phyloP scores from a whole-genome alignment of 2,329 filamentous ascomycete species.

The Akanthomyces lecanii region DNA sequence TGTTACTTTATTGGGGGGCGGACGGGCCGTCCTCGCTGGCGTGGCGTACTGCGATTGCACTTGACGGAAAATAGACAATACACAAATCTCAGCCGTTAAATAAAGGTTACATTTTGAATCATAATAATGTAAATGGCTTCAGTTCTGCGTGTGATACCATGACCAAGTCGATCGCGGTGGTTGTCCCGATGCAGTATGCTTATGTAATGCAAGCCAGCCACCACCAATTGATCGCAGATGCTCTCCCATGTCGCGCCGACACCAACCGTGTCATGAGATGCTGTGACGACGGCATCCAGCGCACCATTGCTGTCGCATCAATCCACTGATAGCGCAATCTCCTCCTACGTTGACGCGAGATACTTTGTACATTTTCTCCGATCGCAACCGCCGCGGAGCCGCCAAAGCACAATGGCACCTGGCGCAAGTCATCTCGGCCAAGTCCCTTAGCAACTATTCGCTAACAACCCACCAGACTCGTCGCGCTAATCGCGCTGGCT shows the following conservation, averaged over 20 bases:
- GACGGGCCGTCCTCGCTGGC: constrained; percentile 7
- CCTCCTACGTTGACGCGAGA: background rate
- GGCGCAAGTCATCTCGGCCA: constrained; percentile 3
- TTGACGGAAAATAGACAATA: constrained; percentile 16
- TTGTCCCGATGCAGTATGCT: background rate
- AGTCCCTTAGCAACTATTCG: background rate
- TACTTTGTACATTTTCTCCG: background rate
- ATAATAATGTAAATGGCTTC: background rate
- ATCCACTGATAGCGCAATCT: background rate
- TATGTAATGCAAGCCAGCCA: constrained; percentile 15
- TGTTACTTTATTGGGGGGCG: constrained; percentile 13
- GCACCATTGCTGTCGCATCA: constrained; percentile 15
- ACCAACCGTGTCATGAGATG: constrained; percentile 17
- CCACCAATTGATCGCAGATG: background rate
- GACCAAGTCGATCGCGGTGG: background rate
- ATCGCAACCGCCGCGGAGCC: constrained; percentile 6
- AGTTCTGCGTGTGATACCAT: background rate
- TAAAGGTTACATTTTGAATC: background rate
- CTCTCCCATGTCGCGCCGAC: constrained; percentile 11
- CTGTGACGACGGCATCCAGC: constrained; percentile 6
- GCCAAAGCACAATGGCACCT: constrained; percentile 16
- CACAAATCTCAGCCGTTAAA: constrained; percentile 15
- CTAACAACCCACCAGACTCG: constrained; percentile 41
- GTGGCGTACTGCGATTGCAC: constrained; percentile 14
- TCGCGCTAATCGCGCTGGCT: constrained; percentile 53